Conservation (phyloP, 495 filamentous ascomycete genomes). For the Schizothecium vesticola region DNA sequence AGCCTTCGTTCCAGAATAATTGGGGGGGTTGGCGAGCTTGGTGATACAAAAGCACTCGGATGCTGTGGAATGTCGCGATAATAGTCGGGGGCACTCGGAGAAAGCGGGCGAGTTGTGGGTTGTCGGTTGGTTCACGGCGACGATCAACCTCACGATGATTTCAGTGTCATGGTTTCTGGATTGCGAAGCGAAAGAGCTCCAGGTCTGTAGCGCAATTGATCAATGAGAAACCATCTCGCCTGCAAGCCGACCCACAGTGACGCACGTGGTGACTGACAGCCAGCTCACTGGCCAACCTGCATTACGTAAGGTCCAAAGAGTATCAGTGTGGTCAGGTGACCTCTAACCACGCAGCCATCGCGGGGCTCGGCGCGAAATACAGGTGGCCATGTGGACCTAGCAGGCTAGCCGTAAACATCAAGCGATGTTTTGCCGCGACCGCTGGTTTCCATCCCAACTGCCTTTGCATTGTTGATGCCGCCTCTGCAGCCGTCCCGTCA, state of each 20-base stretch:
- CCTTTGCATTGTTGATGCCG: not conserved
- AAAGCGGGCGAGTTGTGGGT: not conserved
- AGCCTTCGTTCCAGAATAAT: not conserved
- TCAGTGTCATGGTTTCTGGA: not conserved
- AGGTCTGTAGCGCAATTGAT: slow-evolving; percentile 23
- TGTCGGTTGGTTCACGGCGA: not conserved
- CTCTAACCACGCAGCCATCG: not conserved
- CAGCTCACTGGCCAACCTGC: slow-evolving; percentile 16
- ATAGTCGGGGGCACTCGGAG: not conserved
- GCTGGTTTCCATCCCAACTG: slow-evolving; percentile 8
- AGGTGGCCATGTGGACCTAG: not conserved
- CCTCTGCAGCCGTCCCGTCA: not conserved
- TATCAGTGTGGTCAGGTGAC: not conserved
- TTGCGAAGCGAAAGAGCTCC: not conserved
- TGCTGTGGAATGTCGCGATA: not conserved
- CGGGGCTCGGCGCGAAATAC: not conserved
- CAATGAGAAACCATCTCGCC: slow-evolving; percentile 21
- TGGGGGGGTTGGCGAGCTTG: not conserved
- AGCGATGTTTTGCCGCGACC: slow-evolving; percentile 9
- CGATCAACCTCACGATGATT: not conserved
- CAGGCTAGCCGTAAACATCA: not conserved
- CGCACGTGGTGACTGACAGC: slow-evolving; percentile 19
- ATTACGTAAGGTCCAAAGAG: not conserved
- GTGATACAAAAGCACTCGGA: not conserved
- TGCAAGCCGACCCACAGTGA: not conserved